Evolutionary conservation across 805 yeast genomes (phyloP), one percentile per base, ranked within the genome.

Genomic region (Candida arabinofermentans): DNA sequence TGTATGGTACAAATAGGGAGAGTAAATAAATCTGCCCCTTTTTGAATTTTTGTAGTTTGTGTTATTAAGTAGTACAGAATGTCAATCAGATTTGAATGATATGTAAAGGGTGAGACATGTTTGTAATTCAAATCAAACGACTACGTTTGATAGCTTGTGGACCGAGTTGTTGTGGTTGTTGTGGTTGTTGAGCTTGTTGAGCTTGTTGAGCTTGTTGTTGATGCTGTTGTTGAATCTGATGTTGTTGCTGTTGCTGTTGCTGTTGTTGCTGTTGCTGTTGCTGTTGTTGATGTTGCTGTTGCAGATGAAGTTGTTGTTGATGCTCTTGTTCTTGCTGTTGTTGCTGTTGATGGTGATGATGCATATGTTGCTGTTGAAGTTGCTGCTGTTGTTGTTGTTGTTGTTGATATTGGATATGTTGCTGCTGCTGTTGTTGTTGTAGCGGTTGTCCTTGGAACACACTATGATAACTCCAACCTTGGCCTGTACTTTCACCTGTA

Each of bases 91-190:
- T 29, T 30, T 24, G 33, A 29, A 32, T 42, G 34, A 36, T 27
- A 19, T 33, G 39, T 17, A 31, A 45, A 12, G 40, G 42, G 21
- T 46, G 47, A 5, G 45, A 40, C n/a, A 33, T n/a, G 8, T n/a
- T n/a, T n/a, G n/a, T n/a, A n/a, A n/a, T 16, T 54, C 38, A 24
- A 42, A 34, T 24, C 53, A 46, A 12, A 47, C 46, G 12, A 47
- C 30, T 24, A 40, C 26, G 30, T 39, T 38, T 16, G 41, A 32
- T n/a, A 5, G 19, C 32, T 14, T 29, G 32, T 14, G 42, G 42
- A 19, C 35, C 39, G 8, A 34, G 14, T 10, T 40, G 22, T 14
- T 29, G 29, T 24, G 8, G 39, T 22, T 21, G 35, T 27, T 14
- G 39, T 16, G 29, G 37, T 10, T 27, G 30, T 13, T 24, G 35